phyloP scores from a whole-genome alignment of 306 rosid genomes.

The Mimosa bimucronata region DNA sequence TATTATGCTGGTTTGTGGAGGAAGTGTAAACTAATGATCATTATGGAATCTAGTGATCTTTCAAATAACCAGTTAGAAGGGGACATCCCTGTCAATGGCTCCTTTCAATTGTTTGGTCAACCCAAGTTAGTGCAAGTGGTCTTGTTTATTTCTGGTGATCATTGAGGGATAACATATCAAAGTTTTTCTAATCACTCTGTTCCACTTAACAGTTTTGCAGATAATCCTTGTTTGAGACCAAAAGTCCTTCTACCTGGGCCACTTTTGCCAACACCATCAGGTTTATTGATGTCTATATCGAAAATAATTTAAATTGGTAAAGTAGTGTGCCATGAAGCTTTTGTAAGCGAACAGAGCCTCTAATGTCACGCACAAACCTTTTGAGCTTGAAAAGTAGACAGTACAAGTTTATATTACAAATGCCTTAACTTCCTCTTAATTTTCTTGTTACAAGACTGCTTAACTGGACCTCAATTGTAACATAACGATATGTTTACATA shows the following conservation, averaged over 20 bases:
- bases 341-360: not conserved
- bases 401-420: not conserved
- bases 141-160: conserved; percentile 3
- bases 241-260: conserved; percentile 41
- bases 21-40: conserved; percentile 20
- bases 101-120: conserved; percentile 60
- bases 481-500: not conserved
- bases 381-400: not conserved
- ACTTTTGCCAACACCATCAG: conserved; percentile 37
- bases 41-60: conserved; percentile 62
- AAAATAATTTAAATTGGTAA: too few relatives aligned
- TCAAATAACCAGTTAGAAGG: conserved; percentile 56
- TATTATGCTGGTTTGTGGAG: too few relatives aligned
- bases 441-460: not conserved
- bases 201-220: conserved; percentile 45
- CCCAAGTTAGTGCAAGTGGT: conserved; percentile 49
- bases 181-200: not conserved
- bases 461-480: not conserved
- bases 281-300: conserved; percentile 42
- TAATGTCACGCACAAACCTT: not conserved
- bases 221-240: not conserved
- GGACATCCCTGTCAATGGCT: conserved; percentile 61
- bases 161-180: not conserved
- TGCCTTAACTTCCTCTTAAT: not conserved
- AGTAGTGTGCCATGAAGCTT: not conserved